These are phyloP conservation scores for Caryopteris hybrid DNA, from an alignment of 305 asterid species.

Conservation along the genomic window DNA sequence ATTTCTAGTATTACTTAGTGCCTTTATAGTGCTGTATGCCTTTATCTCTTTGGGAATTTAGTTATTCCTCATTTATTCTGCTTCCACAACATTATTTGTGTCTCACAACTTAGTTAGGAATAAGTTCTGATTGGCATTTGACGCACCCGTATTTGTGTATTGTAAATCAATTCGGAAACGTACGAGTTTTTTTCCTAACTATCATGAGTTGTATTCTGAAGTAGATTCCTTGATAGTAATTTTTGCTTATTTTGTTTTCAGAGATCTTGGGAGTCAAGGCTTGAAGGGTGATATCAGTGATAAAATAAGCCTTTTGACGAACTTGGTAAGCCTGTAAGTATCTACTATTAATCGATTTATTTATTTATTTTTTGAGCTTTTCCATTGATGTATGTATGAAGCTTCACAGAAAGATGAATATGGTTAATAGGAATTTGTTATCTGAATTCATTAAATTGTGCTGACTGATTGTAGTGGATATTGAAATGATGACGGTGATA, in stretches of 20 bases:
- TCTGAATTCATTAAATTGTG: not conserved
- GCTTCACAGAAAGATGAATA: constrained; percentile 1
- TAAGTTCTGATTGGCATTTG: not conserved
- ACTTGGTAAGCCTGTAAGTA: constrained; percentile 97
- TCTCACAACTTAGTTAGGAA: not conserved
- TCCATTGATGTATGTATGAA: constrained; percentile 5
- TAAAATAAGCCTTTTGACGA: constrained; percentile 64
- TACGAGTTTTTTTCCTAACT: not conserved
- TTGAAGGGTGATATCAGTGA: constrained; percentile 84
- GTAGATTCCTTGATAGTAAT: not conserved
- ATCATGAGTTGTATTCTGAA: not conserved
- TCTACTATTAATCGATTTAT: constrained; percentile 23
- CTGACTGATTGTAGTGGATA: not conserved
- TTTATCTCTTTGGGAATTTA: not conserved
- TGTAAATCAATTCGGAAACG: not conserved
- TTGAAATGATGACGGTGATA: not conserved
- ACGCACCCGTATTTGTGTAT: not conserved
- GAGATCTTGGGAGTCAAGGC: constrained; percentile 95
- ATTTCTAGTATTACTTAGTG: not conserved
- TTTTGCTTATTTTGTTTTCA: constrained; percentile 20
- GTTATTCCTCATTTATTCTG: not conserved
- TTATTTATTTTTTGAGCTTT: not conserved
- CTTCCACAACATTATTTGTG: not conserved
- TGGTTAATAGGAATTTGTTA: not conserved
- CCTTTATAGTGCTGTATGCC: not conserved